Evolutionary conservation across 148 eudicot genomes (phyloP).

Genomic region (Cornus controversa): DNA sequence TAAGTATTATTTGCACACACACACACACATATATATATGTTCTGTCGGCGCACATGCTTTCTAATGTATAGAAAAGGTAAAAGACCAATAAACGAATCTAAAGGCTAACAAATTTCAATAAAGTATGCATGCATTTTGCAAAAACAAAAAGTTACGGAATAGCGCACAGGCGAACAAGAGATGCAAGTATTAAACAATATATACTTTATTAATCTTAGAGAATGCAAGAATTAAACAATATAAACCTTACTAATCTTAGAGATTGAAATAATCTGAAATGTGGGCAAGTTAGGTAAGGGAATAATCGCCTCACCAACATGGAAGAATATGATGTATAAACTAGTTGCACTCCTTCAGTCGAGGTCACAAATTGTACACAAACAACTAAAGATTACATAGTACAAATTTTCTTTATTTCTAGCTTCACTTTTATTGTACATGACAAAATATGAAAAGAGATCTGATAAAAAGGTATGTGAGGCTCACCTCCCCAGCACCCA

Average conservation of each 20-base stretch:
- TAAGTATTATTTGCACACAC: not conserved
- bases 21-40: not conserved
- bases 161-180: too few species aligned
- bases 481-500: constrained; percentile 94
- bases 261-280: too few species aligned
- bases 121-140: not conserved
- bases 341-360: not conserved
- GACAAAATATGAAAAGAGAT: not conserved
- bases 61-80: not conserved
- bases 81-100: not conserved
- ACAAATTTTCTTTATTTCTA: not conserved
- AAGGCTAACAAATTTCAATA: not conserved
- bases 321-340: too few species aligned
- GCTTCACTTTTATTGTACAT: not conserved
- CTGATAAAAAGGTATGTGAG: not conserved
- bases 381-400: not conserved
- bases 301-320: too few species aligned
- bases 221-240: too few species aligned
- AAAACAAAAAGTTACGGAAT: not conserved
- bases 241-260: too few species aligned
- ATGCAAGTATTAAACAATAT: too few species aligned
- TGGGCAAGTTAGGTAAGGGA: too few species aligned
- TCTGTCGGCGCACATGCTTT: not conserved
- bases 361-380: not conserved
- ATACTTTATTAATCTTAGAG: too few species aligned